Percentiles rank a stretch among this genome's conserved stretches.
phyloP scores from a whole-genome alignment of 495 filamentous ascomycete genomes.

The Penicillium longicatenatum region DNA sequence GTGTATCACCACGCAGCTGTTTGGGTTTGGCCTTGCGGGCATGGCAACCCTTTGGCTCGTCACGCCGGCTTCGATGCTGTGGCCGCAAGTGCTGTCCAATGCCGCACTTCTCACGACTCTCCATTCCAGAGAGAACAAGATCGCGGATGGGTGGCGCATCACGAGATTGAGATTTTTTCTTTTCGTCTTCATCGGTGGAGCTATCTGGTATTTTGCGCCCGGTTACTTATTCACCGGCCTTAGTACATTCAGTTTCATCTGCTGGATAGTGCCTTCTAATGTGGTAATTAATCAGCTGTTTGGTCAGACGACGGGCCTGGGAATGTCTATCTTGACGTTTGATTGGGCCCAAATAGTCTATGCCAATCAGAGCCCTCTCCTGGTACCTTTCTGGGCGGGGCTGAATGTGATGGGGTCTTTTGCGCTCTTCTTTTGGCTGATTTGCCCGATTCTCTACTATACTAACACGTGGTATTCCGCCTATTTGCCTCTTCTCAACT shows the following conservation, averaged over 20 bases:
- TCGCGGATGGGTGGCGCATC: constrained; percentile 83
- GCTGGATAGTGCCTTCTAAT: constrained; percentile 83
- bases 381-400: constrained; percentile 91
- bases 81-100: constrained; percentile 86
- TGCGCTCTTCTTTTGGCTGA: constrained; percentile 85
- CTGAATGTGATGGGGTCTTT: constrained; percentile 85
- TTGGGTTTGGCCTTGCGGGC: constrained; percentile 75
- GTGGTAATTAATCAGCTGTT: constrained; percentile 71
- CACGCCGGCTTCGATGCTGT: constrained; percentile 85
- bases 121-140: constrained; percentile 77
- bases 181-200: constrained; percentile 62
- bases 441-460: constrained; percentile 76
- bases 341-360: constrained; percentile 95
- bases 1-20: constrained; percentile 68
- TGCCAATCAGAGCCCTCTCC: constrained; percentile 76
- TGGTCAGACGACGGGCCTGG: constrained; percentile 65
- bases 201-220: constrained; percentile 81
- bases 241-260: constrained; percentile 88
- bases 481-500: constrained; percentile 49
- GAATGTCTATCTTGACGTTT: constrained; percentile 85
- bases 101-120: constrained; percentile 84
- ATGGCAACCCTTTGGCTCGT: constrained; percentile 59
- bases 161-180: constrained; percentile 84
- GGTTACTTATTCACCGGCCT: constrained; percentile 83
- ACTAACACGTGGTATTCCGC: constrained; percentile 66